Base-by-base conservation (phyloP, 78 protist species). In the Pigoraptor vietnamica region DNA sequence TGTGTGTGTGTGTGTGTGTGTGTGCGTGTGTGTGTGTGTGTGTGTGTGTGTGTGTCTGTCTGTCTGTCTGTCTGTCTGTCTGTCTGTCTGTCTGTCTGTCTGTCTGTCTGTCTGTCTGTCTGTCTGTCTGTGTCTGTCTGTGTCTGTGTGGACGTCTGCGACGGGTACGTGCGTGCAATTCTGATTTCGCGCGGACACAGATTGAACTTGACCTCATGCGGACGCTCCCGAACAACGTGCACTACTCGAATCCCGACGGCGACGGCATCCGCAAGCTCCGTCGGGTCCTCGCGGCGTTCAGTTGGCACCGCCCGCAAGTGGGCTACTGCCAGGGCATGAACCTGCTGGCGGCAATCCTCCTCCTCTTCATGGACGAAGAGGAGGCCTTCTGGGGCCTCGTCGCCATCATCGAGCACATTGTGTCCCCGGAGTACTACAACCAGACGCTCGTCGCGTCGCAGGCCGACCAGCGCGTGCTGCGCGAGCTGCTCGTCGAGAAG, bases 271-370 rank as follows among this genome's bases (percentile, higher is more conserved):
- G 19, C 9, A 86, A 86, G 1, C 48, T 86, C 23, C 89, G 89
- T 19, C 89, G 89, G 1, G 39, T 86, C 33, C 89, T 86, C 2
- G 56, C 6, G 37, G 90, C 93, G 2, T 91, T 19, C 86, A 9
- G 67, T 0, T 34, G 35, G 79, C 86, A 34, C 86, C 0, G 55
- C 87, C 87, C 90, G 38, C 86, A 21, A 29, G 48, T 86, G 23
- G 90, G 93, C 35, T 91, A 84, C 92, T 39, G 40, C 40, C 92
- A 90, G 39, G 92, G 92, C 35, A 56, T 56, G 92, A 79, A 56
- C 67, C 40, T 89, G 10, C 1, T 92, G 23, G 94, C 89, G 32
- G 94, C 92, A 24, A 0, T 88, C 21, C 83, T 88, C 23, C 90
- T 92, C 87, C 90, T 89, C n/a, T 9, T 14, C n/a, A 0, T 40